Base-by-base conservation (phyloP, 176 grass and related monocot species). In the Cenchrus purpureus region DNA sequence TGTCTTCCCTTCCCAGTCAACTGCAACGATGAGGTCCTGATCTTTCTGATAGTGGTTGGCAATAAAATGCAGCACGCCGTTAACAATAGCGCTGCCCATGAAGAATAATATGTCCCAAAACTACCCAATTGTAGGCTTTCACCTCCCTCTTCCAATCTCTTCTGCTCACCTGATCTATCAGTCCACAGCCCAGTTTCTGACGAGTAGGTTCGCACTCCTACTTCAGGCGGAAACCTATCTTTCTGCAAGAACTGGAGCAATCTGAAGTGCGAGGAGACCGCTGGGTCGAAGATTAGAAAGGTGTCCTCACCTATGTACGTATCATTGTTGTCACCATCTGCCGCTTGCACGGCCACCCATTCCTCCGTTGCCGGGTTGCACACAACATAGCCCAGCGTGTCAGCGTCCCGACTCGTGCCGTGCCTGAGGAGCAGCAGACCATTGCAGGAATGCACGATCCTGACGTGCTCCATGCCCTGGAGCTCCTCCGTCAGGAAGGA, bases 1-100 rank as follows among this genome's bases (percentile, higher is more conserved):
- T 46, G 68, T 48, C 68, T 46, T 71, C 68, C 68, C 68, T 71
- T 71, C 37, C 14, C 37, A 19, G 34, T 68, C 37, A 68, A 68
- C 66, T 0, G 37, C 66, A 19, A 43, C 66, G 0, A 68, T 68
- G 7, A 44, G 7, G 16, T 19, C 37, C 15, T 4, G 6, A 4
- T 68, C 66, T 43, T 44, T 44, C 66, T 68, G 66, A 68, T 20
- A 4, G 37, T 44, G 37, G 16, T 10, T 1, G 16, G 37, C 66
- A 2, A 43, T 19, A 7, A 68, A 20, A 68, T 68, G 66, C 34
- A 68, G 16, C 34, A 68, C 19, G 37, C 66, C 65, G 3, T 43
- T 68, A 44, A 68, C 15, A 68, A 43, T 19, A 2, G 66, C 34
- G 7, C 37, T 19, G 37, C 66, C 37, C 66, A 66, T 16, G 0